phyloP scores from a whole-genome alignment of 1,284 basidiomycete genomes.

The Exobasidium rhododendri region DNA sequence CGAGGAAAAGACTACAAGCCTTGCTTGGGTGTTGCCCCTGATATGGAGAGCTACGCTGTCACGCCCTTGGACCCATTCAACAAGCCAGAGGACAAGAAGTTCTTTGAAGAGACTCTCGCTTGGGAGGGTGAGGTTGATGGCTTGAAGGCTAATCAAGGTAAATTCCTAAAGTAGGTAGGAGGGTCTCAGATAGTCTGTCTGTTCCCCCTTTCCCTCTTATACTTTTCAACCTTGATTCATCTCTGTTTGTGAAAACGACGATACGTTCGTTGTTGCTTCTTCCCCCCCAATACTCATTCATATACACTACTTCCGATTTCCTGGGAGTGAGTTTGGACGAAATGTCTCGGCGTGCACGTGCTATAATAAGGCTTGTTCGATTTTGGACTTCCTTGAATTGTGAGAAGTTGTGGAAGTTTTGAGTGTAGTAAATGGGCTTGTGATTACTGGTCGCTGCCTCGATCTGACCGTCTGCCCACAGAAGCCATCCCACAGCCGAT shows the following conservation, averaged over 20 bases:
- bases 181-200: no score
- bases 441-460: no score
- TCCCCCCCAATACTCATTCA: no score
- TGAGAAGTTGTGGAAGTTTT: no score
- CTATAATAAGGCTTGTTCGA: no score
- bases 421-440: no score
- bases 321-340: no score
- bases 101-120: conserved; percentile 54
- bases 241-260: not conserved
- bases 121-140: conserved; percentile 48
- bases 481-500: not conserved
- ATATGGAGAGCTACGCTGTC: conserved; percentile 85
- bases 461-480: no score
- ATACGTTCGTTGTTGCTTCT: no score
- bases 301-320: no score
- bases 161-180: conserved; percentile 52
- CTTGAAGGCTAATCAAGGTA: conserved; percentile 43
- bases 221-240: not conserved
- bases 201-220: not conserved
- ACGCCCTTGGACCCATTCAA: conserved; percentile 59
- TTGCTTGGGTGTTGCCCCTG: conserved; percentile 65
- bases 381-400: no score
- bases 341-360: no score
- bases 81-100: conserved; percentile 53
- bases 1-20: conserved; percentile 64